phyloP scores from a whole-genome alignment of 1,139 yeast species.

The Ogataea hybrid region DNA sequence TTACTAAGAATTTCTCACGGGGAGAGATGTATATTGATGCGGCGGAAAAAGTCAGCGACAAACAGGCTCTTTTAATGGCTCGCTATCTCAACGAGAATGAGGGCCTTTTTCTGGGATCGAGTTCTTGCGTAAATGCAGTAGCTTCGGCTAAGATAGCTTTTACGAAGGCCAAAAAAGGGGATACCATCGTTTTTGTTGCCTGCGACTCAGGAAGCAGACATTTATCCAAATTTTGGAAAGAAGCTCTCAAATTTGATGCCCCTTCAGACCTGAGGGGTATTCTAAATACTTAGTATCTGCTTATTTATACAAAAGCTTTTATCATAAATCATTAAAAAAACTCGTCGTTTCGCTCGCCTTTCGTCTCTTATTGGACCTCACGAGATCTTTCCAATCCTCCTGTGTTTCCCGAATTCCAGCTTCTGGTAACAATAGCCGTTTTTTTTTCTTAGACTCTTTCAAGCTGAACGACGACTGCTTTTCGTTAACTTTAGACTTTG shows the following conservation, averaged over 20 bases:
- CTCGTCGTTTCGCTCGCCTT: constrained; percentile 27
- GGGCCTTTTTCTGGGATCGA: constrained; percentile 88
- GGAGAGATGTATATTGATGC: constrained; percentile 75
- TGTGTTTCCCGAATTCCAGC: constrained; percentile 50
- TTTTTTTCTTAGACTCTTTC: constrained; percentile 11
- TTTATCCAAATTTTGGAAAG: constrained; percentile 87
- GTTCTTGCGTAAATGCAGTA: constrained; percentile 90
- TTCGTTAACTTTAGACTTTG: constrained; percentile 43
- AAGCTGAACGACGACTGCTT: constrained; percentile 34
- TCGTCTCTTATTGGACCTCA: constrained; percentile 60
- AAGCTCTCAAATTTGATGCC: constrained; percentile 40
- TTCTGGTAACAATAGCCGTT: constrained; percentile 15
- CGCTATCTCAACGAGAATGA: constrained; percentile 75
- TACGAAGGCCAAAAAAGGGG: constrained; percentile 50
- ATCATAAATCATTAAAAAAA: constrained; percentile 11
- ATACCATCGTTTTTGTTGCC: constrained; percentile 78
- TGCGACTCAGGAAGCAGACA: constrained; percentile 94
- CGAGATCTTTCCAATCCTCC: constrained; percentile 87
- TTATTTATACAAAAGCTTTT: too few relatives aligned
- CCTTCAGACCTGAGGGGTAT: constrained; percentile 24
- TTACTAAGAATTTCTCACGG: constrained; percentile 74
- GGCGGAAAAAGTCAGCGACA: constrained; percentile 75
- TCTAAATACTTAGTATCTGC: background rate
- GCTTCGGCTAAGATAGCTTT: constrained; percentile 74
- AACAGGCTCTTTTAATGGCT: constrained; percentile 86